Conservation (phyloP, 2,329 filamentous ascomycete species). For the Pseudocercospora cruenta region DNA sequence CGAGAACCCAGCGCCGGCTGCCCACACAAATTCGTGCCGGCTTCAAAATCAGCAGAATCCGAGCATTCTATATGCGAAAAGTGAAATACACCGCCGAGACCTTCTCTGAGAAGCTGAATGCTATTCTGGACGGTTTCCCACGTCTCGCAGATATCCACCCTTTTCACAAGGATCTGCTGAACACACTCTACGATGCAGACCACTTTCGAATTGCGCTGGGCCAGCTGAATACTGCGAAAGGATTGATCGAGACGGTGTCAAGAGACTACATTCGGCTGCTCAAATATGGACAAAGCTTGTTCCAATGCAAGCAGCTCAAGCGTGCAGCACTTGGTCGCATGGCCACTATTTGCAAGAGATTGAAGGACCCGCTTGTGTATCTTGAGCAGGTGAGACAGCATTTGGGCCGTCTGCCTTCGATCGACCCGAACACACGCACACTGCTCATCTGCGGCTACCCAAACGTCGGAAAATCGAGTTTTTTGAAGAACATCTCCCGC, state of each 20-base stretch:
- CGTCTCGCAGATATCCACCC: constrained; percentile 92
- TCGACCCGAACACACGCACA: constrained; percentile 95
- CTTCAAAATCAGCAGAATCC: constrained; percentile 93
- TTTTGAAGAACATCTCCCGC: constrained; percentile 86
- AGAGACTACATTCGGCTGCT: constrained; percentile 94
- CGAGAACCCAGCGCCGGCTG: constrained; percentile 85
- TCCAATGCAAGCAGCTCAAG: constrained; percentile 99
- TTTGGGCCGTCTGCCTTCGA: constrained; percentile 94
- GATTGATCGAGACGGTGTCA: constrained; percentile 92
- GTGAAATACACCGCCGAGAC: constrained; percentile 98
- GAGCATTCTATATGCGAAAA: constrained; percentile 94
- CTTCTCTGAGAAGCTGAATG: constrained; percentile 88
- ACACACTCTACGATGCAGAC: constrained; percentile 98
- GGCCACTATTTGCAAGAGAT: constrained; percentile 92
- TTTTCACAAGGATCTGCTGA: constrained; percentile 89
- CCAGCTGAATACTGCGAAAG: constrained; percentile 93
- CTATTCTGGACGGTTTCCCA: constrained; percentile 91
- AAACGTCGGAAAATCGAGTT: constrained; percentile 96
- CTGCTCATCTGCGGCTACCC: constrained; percentile 96
- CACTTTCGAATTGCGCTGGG: constrained; percentile 96
- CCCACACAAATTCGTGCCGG: constrained; percentile 95
- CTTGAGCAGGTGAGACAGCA: constrained; percentile 97
- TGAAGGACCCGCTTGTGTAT: constrained; percentile 94
- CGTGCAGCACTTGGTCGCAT: constrained; percentile 93
- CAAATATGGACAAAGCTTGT: constrained; percentile 95